These are phyloP conservation scores for Allium sativum DNA, from an alignment of 106 monocot species.

Conservation along the genomic window DNA sequence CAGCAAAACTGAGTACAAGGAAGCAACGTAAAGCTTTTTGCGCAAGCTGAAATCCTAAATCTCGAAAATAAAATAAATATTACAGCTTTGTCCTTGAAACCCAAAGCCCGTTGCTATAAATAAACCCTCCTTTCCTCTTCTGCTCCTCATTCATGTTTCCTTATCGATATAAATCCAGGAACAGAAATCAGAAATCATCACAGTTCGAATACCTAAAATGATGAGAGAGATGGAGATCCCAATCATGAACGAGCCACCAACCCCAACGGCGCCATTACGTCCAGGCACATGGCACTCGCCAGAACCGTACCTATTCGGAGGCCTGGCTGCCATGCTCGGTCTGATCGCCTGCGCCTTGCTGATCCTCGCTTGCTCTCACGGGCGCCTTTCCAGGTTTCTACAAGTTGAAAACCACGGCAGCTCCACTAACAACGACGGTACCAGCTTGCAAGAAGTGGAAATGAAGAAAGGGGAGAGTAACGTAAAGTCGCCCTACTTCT, in stretches of 20 bases:
- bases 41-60: too few relatives aligned
- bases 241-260: too few relatives aligned
- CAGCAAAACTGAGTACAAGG: too few relatives aligned
- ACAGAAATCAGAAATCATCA: too few relatives aligned
- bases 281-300: constrained; percentile 23
- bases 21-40: too few relatives aligned
- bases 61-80: too few relatives aligned
- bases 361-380: constrained; percentile 32
- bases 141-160: neutral
- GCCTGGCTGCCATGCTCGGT: constrained; percentile 18
- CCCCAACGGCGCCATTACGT: neutral
- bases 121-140: neutral
- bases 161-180: too few relatives aligned
- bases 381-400: constrained; percentile 15
- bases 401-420: too few relatives aligned
- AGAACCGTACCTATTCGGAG: constrained; percentile 23
- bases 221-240: too few relatives aligned
- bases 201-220: too few relatives aligned
- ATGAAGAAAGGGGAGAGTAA: neutral
- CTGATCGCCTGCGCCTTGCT: constrained; percentile 26
- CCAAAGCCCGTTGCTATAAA: neutral
- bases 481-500: neutral
- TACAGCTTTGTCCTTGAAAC: too few relatives aligned
- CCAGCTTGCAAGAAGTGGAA: too few relatives aligned
- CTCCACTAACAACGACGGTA: neutral